Base-by-base conservation (phyloP, 106 monocot species). In the Posidonia australis region DNA sequence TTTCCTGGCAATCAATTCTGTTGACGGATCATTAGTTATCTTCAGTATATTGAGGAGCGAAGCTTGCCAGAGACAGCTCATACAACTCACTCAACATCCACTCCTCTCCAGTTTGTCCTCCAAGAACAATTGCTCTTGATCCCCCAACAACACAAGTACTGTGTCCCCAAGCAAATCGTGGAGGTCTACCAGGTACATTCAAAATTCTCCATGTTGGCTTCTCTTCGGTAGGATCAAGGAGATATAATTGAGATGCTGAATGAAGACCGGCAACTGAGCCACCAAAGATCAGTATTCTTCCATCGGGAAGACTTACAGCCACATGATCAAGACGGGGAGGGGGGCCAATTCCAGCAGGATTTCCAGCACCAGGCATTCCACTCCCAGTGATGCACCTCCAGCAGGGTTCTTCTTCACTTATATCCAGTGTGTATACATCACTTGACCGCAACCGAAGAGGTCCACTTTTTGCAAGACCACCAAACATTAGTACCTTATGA, bases 281-380 rank as follows among this genome's bases (percentile, higher is more conserved):
- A 20, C 87, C 92, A 70, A 92, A 92, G 12, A 92, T 92, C 65
- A 87, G 25, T 52, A 92, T 78, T 53, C 87, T 70, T 7, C 92
- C 78, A 12, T 76, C 82, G 3, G 87, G 84, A 30, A 92, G 68
- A 66, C 80, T 87, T 27, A 92, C 78, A 9, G 92, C 84, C 31
- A 92, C 92, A 64, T 92, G 87, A 76, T 87, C 84, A 55, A 92
- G 87, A 25, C 87, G 78, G 13, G 92, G 87, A 36, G 87, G 92
- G 11, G 92, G 92, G 54, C 84, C 76, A 23, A 76, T 66, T 28
- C 91, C 82, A 24, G 82, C 70, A 9, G 87, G 87, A 62, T 92
- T 92, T 49, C 92, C 82, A n/a, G 82, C 77, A 59, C 87, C 92
- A 13, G 84, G 87, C 87, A 92, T 87, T 51, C 84, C 80, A 60